Conservation (phyloP, 2,329 filamentous ascomycete species). For the Amauroascus niger region DNA sequence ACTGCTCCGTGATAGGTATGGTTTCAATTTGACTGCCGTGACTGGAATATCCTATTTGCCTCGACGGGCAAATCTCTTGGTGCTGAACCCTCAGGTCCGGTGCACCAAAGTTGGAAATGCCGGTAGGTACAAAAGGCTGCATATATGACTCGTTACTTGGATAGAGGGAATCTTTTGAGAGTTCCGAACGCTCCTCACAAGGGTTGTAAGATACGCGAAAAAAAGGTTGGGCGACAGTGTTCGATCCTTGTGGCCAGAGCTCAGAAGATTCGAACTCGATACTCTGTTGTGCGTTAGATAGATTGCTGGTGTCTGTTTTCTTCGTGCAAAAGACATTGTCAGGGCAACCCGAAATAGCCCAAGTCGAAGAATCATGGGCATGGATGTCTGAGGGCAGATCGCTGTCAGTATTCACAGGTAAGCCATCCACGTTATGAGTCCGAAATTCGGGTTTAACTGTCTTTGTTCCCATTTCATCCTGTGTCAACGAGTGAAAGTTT, state of each 20-base stretch:
- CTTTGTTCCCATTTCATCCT: neutral
- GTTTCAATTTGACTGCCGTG: neutral
- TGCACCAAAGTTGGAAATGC: neutral
- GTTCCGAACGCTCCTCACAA: neutral
- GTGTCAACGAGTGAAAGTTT: neutral
- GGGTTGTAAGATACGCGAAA: constrained; percentile 3
- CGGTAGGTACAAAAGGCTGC: neutral
- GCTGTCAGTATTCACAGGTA: neutral
- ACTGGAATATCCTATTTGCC: neutral
- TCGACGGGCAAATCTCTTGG: constrained; percentile 2
- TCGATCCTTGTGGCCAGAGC: neutral
- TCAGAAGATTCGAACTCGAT: neutral
- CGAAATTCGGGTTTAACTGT: too few species aligned
- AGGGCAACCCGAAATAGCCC: neutral
- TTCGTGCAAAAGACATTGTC: neutral
- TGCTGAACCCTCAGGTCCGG: neutral
- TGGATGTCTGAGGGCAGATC: neutral
- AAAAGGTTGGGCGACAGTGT: neutral
- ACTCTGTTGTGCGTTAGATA: neutral
- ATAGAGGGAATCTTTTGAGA: neutral
- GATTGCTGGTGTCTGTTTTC: neutral
- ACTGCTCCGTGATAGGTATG: neutral
- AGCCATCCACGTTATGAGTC: neutral
- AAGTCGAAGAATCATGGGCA: neutral
- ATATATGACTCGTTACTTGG: constrained; percentile 1